Evolutionary conservation across 352 stramenopile species (phyloP).

Genomic region (Pythium grandisporangium): DNA sequence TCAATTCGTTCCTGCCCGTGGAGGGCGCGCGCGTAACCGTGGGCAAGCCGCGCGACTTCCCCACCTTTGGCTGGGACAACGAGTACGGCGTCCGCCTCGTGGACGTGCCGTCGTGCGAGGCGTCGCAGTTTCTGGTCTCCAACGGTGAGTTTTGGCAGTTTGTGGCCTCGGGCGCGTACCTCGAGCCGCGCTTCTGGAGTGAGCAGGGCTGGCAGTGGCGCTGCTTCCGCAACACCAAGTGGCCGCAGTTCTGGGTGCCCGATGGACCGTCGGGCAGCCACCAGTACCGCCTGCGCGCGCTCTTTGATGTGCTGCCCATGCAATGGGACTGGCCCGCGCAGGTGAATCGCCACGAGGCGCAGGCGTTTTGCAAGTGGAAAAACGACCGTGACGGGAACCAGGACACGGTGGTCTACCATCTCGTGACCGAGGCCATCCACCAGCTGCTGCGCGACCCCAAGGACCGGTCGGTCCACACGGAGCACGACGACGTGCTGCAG

Average conservation of each 20-base stretch:
- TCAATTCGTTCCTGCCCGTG: constrained; percentile 86
- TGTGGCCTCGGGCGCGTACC: constrained; percentile 91
- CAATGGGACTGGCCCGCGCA: constrained; percentile 94
- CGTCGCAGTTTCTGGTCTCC: constrained; percentile 89
- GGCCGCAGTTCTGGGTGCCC: constrained; percentile 92
- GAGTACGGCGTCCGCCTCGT: constrained; percentile 91
- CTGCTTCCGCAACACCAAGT: constrained; percentile 94
- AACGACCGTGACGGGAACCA: constrained; percentile 45
- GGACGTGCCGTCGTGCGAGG: constrained; percentile 82
- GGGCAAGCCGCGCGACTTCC: constrained; percentile 89
- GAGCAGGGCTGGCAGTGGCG: constrained; percentile 92
- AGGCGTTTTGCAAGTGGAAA: constrained; percentile 90
- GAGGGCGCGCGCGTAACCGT: constrained; percentile 54
- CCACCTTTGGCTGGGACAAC: constrained; percentile 97
- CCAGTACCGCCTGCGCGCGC: constrained; percentile 89
- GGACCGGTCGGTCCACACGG: constrained; percentile 32
- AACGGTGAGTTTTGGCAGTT: constrained; percentile 97
- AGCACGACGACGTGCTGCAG: constrained; percentile 78
- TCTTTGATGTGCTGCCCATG: constrained; percentile 91
- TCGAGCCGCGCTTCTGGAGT: constrained; percentile 85
- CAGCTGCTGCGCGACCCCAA: constrained; percentile 75
- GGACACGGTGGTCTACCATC: constrained; percentile 66
- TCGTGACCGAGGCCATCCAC: constrained; percentile 91
- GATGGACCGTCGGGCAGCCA: constrained; percentile 89
- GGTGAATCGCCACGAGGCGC: constrained; percentile 95